These are phyloP conservation scores for Fraxinus americana DNA, from an alignment of 257 asterid genomes.

Conservation along the genomic window DNA sequence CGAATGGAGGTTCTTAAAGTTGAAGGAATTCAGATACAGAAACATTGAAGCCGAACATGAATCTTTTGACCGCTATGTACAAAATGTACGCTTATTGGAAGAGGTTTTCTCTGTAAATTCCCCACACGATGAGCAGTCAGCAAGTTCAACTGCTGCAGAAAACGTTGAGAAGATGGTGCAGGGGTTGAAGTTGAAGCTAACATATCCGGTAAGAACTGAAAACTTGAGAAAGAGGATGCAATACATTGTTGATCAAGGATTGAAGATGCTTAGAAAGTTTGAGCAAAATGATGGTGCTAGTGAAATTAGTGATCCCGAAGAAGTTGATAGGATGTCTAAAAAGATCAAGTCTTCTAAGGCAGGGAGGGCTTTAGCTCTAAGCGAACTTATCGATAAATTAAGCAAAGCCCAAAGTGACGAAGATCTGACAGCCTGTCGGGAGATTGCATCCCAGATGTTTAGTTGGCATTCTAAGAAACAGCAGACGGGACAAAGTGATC, in stretches of 20 bases:
- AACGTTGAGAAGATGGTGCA: constrained; percentile 33
- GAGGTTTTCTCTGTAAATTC: constrained; percentile 67
- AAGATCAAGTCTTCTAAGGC: constrained; percentile 48
- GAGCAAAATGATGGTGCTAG: constrained; percentile 37
- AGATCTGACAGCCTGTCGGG: constrained; percentile 69
- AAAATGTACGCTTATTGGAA: constrained; percentile 66
- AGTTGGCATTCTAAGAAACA: constrained; percentile 28
- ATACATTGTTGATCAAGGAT: constrained; percentile 69
- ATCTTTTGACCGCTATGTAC: constrained; percentile 82
- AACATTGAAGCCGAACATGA: constrained; percentile 72
- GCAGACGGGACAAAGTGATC: constrained; percentile 30
- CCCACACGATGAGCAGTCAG: constrained; percentile 34
- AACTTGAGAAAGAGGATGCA: constrained; percentile 73
- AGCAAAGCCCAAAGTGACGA: constrained; percentile 73
- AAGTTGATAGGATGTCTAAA: constrained; percentile 41
- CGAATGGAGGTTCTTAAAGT: constrained; percentile 88
- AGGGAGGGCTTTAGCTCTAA: constrained; percentile 50
- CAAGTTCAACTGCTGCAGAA: constrained; percentile 36
- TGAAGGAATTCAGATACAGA: constrained; percentile 75
- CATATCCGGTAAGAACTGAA: constrained; percentile 57
- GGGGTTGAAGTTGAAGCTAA: constrained; percentile 60
- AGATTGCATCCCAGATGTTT: constrained; percentile 53
- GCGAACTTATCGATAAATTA: constrained; percentile 71
- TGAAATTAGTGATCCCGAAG: constrained; percentile 55
- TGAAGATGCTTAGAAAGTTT: constrained; percentile 50